Percentiles rank a stretch among this genome's conserved stretches.
phyloP scores from a whole-genome alignment of 2,329 filamentous ascomycete species.

The Leptographium lundbergii region DNA sequence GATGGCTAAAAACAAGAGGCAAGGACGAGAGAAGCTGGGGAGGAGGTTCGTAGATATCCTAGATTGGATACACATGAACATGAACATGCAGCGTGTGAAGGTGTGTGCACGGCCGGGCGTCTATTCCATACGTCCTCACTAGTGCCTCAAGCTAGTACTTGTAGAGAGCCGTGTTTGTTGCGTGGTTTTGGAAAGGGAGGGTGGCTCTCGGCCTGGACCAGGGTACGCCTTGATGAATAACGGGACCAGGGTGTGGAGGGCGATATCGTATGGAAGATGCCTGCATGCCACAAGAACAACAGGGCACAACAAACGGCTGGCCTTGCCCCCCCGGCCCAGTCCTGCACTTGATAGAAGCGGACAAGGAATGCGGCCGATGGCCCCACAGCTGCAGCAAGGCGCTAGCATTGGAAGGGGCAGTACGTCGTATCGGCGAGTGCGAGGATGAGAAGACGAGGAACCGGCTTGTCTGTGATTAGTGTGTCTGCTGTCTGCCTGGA shows the following conservation, averaged over 20 bases:
- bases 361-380: neutral
- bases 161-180: slow-evolving; percentile 3
- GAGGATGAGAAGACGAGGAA: neutral
- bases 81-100: neutral
- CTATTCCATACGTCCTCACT: neutral
- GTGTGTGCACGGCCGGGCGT: neutral
- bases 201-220: neutral
- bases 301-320: neutral
- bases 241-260: neutral
- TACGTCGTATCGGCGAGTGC: slow-evolving; percentile 7
- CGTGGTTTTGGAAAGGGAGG: slow-evolving; percentile 8
- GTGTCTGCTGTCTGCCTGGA: neutral
- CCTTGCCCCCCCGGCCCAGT: neutral
- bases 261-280: neutral
- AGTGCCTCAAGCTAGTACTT: neutral
- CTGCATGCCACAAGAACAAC: slow-evolving; percentile 3
- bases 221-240: slow-evolving; percentile 8
- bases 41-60: neutral
- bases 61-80: neutral
- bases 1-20: neutral
- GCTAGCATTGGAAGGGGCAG: neutral
- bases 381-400: neutral
- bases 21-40: neutral
- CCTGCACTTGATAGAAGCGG: neutral
- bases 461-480: neutral